Conservation (phyloP, 139 green algal species). For the Cymbomonas tetramitiformis region DNA sequence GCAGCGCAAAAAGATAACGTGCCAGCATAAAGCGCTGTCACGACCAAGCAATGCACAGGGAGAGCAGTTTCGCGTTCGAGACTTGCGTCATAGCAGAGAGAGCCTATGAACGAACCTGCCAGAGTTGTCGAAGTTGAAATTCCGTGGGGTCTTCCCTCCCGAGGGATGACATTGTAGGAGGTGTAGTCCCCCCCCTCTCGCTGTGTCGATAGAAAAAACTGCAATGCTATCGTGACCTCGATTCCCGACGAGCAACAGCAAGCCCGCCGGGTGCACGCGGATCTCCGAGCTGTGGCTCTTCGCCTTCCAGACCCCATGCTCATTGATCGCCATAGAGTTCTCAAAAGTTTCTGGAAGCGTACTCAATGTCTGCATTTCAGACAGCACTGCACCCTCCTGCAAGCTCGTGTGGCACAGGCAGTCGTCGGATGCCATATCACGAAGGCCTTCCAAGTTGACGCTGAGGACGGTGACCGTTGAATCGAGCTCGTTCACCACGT, state of each 20-base stretch:
- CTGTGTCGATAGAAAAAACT: conserved; percentile 1
- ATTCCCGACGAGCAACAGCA: conserved; percentile 13
- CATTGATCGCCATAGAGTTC: background rate
- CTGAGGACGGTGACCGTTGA: conserved; percentile 4
- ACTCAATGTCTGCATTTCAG: too few species aligned
- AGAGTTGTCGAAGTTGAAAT: conserved; percentile 8
- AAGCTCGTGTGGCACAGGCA: too few species aligned
- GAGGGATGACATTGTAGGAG: background rate
- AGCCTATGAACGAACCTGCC: too few species aligned
- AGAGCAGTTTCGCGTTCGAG: too few species aligned
- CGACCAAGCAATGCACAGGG: too few species aligned
- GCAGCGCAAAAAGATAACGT: too few species aligned
- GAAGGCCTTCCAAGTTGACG: too few species aligned
- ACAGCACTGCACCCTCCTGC: too few species aligned
- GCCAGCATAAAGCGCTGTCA: too few species aligned
- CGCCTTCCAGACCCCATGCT: conserved; percentile 16
- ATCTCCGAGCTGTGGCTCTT: conserved; percentile 9
- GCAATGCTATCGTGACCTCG: conserved; percentile 20
- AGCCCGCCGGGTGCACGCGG: conserved; percentile 7
- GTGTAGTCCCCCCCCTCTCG: background rate
- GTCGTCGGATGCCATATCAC: background rate
- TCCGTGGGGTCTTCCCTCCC: conserved; percentile 11
- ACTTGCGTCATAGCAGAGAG: too few species aligned
- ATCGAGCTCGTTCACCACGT: conserved; percentile 23
- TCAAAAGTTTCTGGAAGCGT: too few species aligned